Base-by-base conservation (phyloP, 179 eudicot species). In the Dionaea muscipula region DNA sequence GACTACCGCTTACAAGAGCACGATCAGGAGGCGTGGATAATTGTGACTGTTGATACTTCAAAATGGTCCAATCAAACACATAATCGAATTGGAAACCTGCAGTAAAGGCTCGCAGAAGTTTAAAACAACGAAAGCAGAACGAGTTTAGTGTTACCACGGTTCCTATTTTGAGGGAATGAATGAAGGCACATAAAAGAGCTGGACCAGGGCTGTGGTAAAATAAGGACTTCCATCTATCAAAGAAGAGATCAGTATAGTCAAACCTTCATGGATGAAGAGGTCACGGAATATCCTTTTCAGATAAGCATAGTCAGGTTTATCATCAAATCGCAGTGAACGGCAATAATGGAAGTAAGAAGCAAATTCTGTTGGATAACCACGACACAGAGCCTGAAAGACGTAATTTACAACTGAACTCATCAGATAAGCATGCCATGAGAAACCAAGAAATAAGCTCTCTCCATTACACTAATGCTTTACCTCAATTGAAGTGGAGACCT, bases 401-500 rank as follows among this genome's bases (percentile, higher is more conserved):
- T 23, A 20, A 46, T 46, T 16, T 7, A 23, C 22, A 46, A 46
- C 22, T 10, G 8, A 46, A 12, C 12, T n/a, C n/a, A n/a, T n/a
- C n/a, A n/a, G 26, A 20, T 12, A 19, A 46, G 15, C 16, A 4
- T 46, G 48, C 43, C 2, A 38, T 38, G 15, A 2, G 15, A 9
- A 38, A 46, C 10, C 4, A 7, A 3, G 0, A 19, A 16, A 19
- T 9, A 21, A 46, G 9, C 51, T 21, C 26, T 46, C 51, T 5
- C 51, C 10, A 21, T 10, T 8, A 20, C 3, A 1, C 15, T n/a
- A 21, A 10, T 13, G 17, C 25, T 21, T 35, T 76, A 87, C 96
- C 94, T 87, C 96, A 66, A 87, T 81, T 56, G 96, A 71, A n/a
- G 94, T 87, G 53, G 96, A 87, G 60, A 80, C 90, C 69, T 87